Percentiles rank a stretch among this genome's conserved stretches.
Conservation (phyloP, 108 stramenopile genomes). For the Pseudonitzschia delicatissima region DNA sequence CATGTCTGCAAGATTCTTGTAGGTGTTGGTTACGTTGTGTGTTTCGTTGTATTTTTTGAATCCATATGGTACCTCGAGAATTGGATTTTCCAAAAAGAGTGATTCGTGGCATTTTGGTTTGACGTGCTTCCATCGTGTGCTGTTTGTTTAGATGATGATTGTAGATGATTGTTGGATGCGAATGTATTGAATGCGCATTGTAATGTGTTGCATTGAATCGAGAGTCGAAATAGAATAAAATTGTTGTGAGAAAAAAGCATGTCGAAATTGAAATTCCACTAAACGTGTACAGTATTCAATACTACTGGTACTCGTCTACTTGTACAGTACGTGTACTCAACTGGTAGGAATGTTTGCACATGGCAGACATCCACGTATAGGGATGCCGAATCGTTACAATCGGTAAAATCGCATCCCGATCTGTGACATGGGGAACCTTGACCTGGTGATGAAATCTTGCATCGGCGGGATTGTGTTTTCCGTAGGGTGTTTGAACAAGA, state of each 20-base stretch:
- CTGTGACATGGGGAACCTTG: constrained; percentile 19
- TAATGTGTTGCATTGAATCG: too few relatives aligned
- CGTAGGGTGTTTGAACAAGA: constrained; percentile 38
- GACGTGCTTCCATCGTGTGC: constrained; percentile 17
- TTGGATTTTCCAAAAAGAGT: constrained; percentile 4
- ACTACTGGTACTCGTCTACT: constrained; percentile 29
- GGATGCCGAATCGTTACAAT: constrained; percentile 75
- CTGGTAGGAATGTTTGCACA: constrained; percentile 65
- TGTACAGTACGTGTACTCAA: too few relatives aligned
- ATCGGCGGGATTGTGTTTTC: constrained; percentile 73
- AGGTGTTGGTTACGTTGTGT: constrained; percentile 10
- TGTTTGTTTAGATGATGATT: too few relatives aligned
- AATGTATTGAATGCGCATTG: too few relatives aligned
- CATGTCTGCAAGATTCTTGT: constrained; percentile 49
- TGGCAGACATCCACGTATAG: constrained; percentile 69
- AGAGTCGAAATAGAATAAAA: too few relatives aligned
- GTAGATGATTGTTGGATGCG: too few relatives aligned
- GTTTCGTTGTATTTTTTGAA: background rate
- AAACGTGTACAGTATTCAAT: background rate
- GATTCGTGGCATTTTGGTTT: constrained; percentile 10
- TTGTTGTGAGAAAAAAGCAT: background rate
- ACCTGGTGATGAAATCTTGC: constrained; percentile 41
- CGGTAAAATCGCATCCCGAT: constrained; percentile 47
- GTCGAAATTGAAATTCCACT: background rate
- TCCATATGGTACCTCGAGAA: background rate